These are phyloP conservation scores for Endoconidiophora polonica DNA, from an alignment of 2,329 filamentous ascomycete genomes.

Conservation along the genomic window DNA sequence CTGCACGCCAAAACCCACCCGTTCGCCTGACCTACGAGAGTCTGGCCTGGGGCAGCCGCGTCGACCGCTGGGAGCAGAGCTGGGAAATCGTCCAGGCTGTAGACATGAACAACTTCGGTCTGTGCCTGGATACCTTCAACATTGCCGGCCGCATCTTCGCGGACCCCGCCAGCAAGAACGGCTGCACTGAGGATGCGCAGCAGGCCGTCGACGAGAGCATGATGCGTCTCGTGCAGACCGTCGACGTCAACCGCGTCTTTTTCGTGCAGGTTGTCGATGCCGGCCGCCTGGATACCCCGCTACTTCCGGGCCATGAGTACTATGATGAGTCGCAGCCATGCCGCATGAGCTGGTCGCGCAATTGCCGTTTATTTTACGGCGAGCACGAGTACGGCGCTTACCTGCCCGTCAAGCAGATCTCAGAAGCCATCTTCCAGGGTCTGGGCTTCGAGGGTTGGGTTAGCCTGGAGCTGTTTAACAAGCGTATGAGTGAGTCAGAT, in stretches of 20 bases:
- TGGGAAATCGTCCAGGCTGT: slow-evolving; percentile 53
- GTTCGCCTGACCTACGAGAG: slow-evolving; percentile 60
- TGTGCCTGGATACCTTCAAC: slow-evolving; percentile 67
- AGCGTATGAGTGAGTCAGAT: slow-evolving; percentile 36
- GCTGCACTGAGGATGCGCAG: slow-evolving; percentile 38
- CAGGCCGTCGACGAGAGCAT: slow-evolving; percentile 37
- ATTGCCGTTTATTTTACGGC: slow-evolving; percentile 42
- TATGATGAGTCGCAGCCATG: slow-evolving; percentile 21
- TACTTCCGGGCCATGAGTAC: slow-evolving; percentile 28
- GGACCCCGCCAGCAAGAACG: slow-evolving; percentile 39
- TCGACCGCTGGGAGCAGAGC: slow-evolving; percentile 53
- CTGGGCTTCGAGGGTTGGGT: slow-evolving; percentile 54
- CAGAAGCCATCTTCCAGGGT: slow-evolving; percentile 42
- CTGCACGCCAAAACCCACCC: slow-evolving; percentile 34
- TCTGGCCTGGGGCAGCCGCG: slow-evolving; percentile 53
- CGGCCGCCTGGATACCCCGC: slow-evolving; percentile 40
- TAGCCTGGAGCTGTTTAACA: slow-evolving; percentile 54
- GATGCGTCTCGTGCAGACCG: slow-evolving; percentile 30
- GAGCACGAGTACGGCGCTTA: slow-evolving; percentile 48
- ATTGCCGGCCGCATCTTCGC: slow-evolving; percentile 56
- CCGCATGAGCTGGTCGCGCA: slow-evolving; percentile 62
- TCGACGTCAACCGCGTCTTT: slow-evolving; percentile 51
- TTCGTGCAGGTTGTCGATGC: slow-evolving; percentile 66
- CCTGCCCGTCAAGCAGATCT: slow-evolving; percentile 46
- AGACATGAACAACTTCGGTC: slow-evolving; percentile 53